These are phyloP conservation scores for Phaeosphaeriaceae sp. DNA, from an alignment of 2,329 filamentous ascomycete genomes.

Conservation along the genomic window DNA sequence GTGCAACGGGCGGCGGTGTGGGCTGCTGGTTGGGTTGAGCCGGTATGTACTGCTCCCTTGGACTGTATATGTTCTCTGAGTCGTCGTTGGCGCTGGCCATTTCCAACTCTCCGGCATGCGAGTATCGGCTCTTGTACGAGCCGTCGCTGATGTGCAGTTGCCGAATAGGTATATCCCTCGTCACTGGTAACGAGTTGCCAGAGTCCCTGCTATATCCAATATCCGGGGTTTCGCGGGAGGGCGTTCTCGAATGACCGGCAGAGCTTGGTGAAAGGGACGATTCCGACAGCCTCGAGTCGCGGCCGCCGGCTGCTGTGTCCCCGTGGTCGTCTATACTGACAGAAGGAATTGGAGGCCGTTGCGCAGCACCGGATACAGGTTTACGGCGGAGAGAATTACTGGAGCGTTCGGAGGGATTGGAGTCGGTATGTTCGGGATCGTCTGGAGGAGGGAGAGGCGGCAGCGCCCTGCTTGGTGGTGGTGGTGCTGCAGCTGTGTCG, in stretches of 20 bases:
- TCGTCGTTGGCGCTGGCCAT: constrained; percentile 35
- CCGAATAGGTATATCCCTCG: constrained; percentile 43
- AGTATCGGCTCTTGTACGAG: constrained; percentile 40
- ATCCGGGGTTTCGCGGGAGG: constrained; percentile 44
- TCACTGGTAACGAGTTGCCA: constrained; percentile 31
- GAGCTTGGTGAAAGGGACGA: constrained; percentile 43
- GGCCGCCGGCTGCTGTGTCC: constrained; percentile 34
- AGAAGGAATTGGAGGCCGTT: constrained; percentile 36
- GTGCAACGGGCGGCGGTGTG: constrained; percentile 30
- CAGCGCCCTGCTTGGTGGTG: constrained; percentile 31
- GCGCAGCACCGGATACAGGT: constrained; percentile 23
- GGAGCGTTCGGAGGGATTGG: constrained; percentile 22
- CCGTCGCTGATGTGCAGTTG: constrained; percentile 44
- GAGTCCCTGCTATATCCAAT: constrained; percentile 29
- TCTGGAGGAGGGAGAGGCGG: constrained; percentile 34
- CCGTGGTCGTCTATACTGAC: constrained; percentile 42
- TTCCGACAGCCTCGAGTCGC: constrained; percentile 43
- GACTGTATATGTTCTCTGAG: constrained; percentile 25
- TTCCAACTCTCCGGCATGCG: constrained; percentile 41
- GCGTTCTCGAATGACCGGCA: constrained; percentile 42
- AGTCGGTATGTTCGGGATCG: constrained; percentile 15
- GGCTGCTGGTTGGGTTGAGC: constrained; percentile 27
- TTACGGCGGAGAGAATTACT: constrained; percentile 35
- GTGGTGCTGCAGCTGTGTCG: constrained; percentile 22
- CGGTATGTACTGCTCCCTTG: constrained; percentile 13